Conservation (phyloP, 768 basidiomycete species). For the Russula emetica region DNA sequence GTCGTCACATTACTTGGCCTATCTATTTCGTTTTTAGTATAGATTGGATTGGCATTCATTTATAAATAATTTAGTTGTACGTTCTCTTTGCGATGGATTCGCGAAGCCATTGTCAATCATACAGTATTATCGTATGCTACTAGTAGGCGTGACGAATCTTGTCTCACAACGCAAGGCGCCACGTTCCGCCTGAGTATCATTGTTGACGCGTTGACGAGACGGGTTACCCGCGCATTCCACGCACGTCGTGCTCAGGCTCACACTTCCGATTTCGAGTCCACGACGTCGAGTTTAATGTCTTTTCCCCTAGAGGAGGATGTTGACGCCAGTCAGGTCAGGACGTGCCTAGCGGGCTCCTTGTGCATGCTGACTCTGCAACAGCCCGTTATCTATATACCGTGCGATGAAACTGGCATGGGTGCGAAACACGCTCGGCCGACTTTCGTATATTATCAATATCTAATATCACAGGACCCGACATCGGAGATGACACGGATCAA, state of each 20-base stretch:
- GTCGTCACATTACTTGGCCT: background rate
- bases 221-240: too few relatives aligned
- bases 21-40: constrained; percentile 1
- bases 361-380: constrained; percentile 6
- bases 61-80: background rate
- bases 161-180: background rate
- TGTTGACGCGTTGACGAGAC: background rate
- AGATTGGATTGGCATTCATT: background rate
- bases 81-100: background rate
- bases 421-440: background rate
- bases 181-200: background rate
- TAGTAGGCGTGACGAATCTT: background rate
- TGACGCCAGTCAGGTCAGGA: constrained; percentile 24
- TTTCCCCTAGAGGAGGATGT: constrained; percentile 17
- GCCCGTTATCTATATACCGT: constrained; percentile 25
- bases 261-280: background rate
- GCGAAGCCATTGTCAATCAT: background rate
- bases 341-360: background rate
- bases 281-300: constrained; percentile 3
- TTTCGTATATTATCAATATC: background rate
- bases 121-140: background rate
- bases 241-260: too few relatives aligned
- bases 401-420: constrained; percentile 15
- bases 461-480: background rate
- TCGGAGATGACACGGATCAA: constrained; percentile 3